Percentiles rank a stretch among this genome's conserved stretches.
phyloP scores from a whole-genome alignment of 208 protist species.

The Porcisia hertigi region DNA sequence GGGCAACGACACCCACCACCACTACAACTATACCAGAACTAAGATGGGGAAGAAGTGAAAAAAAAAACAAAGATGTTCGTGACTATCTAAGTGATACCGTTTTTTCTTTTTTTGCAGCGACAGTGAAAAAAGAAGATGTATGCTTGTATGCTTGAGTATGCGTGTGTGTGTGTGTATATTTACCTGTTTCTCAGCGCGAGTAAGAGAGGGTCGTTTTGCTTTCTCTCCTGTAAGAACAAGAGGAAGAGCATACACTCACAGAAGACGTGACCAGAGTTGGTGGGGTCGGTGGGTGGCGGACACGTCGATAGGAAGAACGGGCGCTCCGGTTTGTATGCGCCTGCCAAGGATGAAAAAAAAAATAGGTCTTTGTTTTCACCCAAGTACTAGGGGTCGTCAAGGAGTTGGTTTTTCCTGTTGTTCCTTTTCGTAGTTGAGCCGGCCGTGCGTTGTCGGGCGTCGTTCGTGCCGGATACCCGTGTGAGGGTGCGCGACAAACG shows the following conservation, averaged over 20 bases:
- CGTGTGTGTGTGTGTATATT: not conserved
- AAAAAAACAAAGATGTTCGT: not conserved
- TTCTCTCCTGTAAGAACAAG: not conserved
- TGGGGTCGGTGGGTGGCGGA: too few species aligned
- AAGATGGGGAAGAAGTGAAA: not conserved
- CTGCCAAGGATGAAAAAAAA: not conserved
- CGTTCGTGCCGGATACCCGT: not conserved
- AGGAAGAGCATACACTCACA: not conserved
- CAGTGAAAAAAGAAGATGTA: not conserved
- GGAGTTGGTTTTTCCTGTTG: not conserved
- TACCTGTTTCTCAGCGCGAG: not conserved
- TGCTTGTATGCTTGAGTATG: not conserved
- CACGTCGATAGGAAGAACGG: not conserved
- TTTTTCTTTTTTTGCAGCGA: conserved; percentile 7
- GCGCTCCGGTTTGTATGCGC: not conserved
- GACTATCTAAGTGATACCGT: too few species aligned
- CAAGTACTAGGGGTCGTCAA: not conserved
- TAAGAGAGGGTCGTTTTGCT: not conserved
- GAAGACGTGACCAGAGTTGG: not conserved
- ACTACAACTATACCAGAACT: not conserved
- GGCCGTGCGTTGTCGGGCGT: not conserved
- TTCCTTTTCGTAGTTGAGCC: not conserved
- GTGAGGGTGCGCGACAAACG: too few species aligned
- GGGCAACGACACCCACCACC: not conserved
- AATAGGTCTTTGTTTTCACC: not conserved